Conservation (phyloP, 2,329 filamentous ascomycete genomes). For the Fusarium udum region DNA sequence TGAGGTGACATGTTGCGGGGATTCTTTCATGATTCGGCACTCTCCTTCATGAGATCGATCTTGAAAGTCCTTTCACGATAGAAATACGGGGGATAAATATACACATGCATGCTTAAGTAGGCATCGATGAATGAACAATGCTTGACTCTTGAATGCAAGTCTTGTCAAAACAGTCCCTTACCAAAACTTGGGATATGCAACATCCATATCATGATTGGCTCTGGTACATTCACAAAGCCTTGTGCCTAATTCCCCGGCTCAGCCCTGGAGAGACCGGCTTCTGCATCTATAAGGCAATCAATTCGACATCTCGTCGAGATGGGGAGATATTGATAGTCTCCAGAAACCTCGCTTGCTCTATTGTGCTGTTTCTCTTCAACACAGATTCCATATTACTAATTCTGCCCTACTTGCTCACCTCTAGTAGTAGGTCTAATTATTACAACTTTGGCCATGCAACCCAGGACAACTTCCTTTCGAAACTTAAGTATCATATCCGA, state of each 20-base stretch:
- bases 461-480: background rate
- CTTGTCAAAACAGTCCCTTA: background rate
- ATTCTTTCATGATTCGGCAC: slow-evolving; percentile 24
- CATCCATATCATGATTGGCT: background rate
- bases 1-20: slow-evolving; percentile 42
- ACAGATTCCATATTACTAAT: background rate
- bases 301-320: background rate
- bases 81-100: background rate
- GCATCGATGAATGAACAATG: background rate
- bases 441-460: background rate
- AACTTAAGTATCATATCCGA: background rate
- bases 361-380: background rate
- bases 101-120: background rate
- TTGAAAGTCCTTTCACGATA: slow-evolving; percentile 3
- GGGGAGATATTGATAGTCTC: background rate
- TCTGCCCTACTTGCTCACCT: background rate
- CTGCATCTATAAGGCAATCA: background rate
- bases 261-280: background rate
- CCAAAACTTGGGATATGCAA: background rate
- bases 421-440: background rate
- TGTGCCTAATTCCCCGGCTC: background rate
- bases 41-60: slow-evolving; percentile 14
- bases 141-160: background rate
- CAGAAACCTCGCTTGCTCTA: background rate
- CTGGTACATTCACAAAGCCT: background rate